Evolutionary conservation across 345 rosid genomes (phyloP).

Genomic region (Turritis glabra): DNA sequence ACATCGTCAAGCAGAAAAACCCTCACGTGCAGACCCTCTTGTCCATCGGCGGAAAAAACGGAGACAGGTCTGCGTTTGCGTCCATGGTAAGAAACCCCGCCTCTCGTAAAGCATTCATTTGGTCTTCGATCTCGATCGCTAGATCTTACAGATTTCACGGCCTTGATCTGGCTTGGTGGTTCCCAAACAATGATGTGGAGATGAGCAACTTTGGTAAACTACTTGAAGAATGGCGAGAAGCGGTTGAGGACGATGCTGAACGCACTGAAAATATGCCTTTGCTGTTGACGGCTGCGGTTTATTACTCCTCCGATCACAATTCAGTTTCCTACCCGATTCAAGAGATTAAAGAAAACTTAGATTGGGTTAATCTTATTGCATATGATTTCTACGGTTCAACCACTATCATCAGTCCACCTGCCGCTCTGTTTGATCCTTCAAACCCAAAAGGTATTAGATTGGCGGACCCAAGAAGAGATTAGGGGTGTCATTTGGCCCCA

Average conservation of each 20-base stretch:
- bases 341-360: slow-evolving; percentile 35
- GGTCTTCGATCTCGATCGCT: slow-evolving; percentile 51
- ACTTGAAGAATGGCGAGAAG: slow-evolving; percentile 48
- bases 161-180: slow-evolving; percentile 65
- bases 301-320: slow-evolving; percentile 13
- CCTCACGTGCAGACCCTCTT: slow-evolving; percentile 51
- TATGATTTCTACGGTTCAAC: slow-evolving; percentile 52
- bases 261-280: not conserved
- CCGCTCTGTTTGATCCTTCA: slow-evolving; percentile 55
- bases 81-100: slow-evolving; percentile 52
- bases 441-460: slow-evolving; percentile 30
- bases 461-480: too few species aligned
- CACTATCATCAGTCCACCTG: slow-evolving; percentile 53
- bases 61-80: slow-evolving; percentile 33
- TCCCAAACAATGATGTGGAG: slow-evolving; percentile 39
- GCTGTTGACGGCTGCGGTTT: slow-evolving; percentile 55
- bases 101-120: slow-evolving; percentile 53
- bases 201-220: slow-evolving; percentile 48
- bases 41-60: slow-evolving; percentile 56
- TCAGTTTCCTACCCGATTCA: slow-evolving; percentile 43
- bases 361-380: slow-evolving; percentile 64
- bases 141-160: slow-evolving; percentile 53
- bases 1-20: slow-evolving; percentile 45
- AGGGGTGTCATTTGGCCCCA: too few species aligned
- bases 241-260: slow-evolving; percentile 9